Percentiles rank a stretch among this genome's conserved stretches.
phyloP scores from a whole-genome alignment of 306 rosid species.

The Glycine soja region DNA sequence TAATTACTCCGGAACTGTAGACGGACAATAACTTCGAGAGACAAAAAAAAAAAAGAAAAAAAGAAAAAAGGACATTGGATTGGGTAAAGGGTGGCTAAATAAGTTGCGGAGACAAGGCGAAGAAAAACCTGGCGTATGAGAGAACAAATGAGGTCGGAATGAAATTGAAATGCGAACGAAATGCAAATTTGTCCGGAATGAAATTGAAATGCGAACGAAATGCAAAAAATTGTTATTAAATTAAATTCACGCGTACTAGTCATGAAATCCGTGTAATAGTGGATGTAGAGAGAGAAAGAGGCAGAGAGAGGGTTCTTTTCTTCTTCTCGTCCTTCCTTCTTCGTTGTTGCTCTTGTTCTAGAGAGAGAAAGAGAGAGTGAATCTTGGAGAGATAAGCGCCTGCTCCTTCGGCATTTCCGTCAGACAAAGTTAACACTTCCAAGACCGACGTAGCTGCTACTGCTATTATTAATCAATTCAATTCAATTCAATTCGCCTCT shows the following conservation, averaged over 20 bases:
- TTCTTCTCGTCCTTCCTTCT: background rate
- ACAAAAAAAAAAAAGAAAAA: background rate
- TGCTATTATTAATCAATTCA: slow-evolving; percentile 37
- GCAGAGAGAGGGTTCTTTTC: background rate
- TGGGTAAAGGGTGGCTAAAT: slow-evolving; percentile 31
- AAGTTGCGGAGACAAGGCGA: slow-evolving; percentile 51
- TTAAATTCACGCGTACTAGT: slow-evolving; percentile 84
- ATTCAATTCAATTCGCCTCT: background rate
- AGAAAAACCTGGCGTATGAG: slow-evolving; percentile 15
- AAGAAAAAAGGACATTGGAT: background rate
- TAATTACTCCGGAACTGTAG: background rate
- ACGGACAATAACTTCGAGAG: background rate
- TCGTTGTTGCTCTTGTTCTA: background rate
- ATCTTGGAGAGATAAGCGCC: slow-evolving; percentile 58
- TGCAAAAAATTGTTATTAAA: slow-evolving; percentile 75
- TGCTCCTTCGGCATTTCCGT: slow-evolving; percentile 78
- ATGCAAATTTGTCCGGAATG: slow-evolving; percentile 65
- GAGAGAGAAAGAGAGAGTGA: slow-evolving; percentile 42
- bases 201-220: slow-evolving; percentile 70
- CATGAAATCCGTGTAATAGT: slow-evolving; percentile 83
- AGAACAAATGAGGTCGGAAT: slow-evolving; percentile 87
- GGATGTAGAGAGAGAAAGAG: slow-evolving; percentile 52
- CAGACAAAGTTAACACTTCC: slow-evolving; percentile 52
- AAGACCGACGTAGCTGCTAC: slow-evolving; percentile 2
- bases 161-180: slow-evolving; percentile 81